Percentiles rank a stretch among this genome's conserved stretches.
These are phyloP conservation scores for Darksidea phi DNA, from an alignment of 495 filamentous ascomycete species.

Conservation along the genomic window DNA sequence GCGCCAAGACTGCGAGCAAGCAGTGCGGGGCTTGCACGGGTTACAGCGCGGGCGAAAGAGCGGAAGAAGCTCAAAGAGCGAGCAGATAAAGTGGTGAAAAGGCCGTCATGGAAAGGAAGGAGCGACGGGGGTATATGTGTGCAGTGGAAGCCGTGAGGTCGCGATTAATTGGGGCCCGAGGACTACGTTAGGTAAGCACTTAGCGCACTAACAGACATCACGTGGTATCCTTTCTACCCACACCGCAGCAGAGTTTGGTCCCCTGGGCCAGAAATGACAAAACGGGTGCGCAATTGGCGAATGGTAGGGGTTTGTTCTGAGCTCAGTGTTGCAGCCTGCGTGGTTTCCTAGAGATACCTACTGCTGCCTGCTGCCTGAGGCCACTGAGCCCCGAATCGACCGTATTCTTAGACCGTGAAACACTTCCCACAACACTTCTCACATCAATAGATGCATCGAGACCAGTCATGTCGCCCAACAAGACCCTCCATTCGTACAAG, in stretches of 20 bases:
- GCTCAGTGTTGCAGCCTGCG: conserved; percentile 5
- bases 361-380: conserved; percentile 28
- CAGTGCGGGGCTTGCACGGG: neutral
- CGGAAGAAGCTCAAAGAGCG: conserved; percentile 23
- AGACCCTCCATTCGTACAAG: too few species aligned
- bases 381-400: conserved; percentile 17
- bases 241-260: too few species aligned
- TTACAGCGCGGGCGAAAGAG: conserved; percentile 13
- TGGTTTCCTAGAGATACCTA: conserved; percentile 30
- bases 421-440: too few species aligned
- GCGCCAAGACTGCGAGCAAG: conserved; percentile 22
- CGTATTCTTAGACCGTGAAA: neutral
- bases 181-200: neutral
- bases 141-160: neutral
- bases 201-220: neutral
- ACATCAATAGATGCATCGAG: conserved; percentile 8
- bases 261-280: too few species aligned
- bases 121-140: conserved; percentile 12
- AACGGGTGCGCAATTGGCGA: neutral
- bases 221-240: too few species aligned
- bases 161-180: neutral
- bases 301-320: neutral
- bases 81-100: conserved; percentile 24
- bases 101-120: conserved; percentile 18
- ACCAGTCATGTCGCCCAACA: too few species aligned